Evolutionary conservation across 352 stramenopile species (phyloP), one percentile per base, ranked within the genome.

Genomic region (Pythium brachiatum): DNA sequence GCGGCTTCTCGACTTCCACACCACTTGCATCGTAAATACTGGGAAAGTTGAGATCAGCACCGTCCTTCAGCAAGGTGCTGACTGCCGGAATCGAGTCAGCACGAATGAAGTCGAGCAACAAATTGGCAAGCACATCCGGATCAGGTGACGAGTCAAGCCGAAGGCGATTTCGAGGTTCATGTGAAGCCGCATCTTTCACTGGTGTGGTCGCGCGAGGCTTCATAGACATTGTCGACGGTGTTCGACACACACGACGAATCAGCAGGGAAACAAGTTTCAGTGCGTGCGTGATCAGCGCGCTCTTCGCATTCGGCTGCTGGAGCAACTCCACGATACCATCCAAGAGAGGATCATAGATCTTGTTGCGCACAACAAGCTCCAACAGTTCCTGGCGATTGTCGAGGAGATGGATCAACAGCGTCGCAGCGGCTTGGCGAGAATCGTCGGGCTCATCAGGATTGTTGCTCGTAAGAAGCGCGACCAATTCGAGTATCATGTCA

Each of bases 71-170:
- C 26, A 93, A 60, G 12, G 80, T 72, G 46, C 63, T 82, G 11
- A 95, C 86, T n/a, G 81, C 84, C 62, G 78, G 59, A 58, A 92
- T 80, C 13, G 76, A 92, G 62, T 91, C 79, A 18, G 73, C 70
- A 47, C 81, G 78, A 53, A 93, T 77, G 34, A 90, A 95, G 31
- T 92, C 86, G 2, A 92, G 62, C 52, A 93, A 53, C 27, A 93
- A 55, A 5, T 63, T 84, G 15, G 79, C 72, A 7, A 91, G 50
- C 13, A 90, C 79, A 55, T 90, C 68, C 13, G 81, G 79, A 48
- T 90, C 81, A 1, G 83, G 75, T 3, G 78, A 48, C 8, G 81
- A 89, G 41, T 89, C 72, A 7, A 83, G 61, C 32, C 76, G 74
- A 48, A 66, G 53, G 11, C 76, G 78, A 55, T 68, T 74, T 9